These are phyloP conservation scores for Neofusicoccum kwambonambiense DNA, from an alignment of 2,329 filamentous ascomycete species.

Conservation along the genomic window DNA sequence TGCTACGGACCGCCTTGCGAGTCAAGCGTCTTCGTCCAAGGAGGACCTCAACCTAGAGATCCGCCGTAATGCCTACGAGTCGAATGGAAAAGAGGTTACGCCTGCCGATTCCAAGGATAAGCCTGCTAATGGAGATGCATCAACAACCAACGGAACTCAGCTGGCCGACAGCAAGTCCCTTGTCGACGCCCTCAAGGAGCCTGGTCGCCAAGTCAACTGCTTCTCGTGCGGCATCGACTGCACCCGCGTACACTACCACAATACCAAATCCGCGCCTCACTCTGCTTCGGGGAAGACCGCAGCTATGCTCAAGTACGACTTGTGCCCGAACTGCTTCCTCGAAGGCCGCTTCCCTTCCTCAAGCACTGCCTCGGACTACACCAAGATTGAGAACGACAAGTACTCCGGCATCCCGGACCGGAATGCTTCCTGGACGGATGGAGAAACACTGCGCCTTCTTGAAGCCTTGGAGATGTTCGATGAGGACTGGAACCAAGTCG, in stretches of 20 bases:
- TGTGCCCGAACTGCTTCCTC: conserved; percentile 88
- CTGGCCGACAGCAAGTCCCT: conserved; percentile 64
- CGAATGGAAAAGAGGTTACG: conserved; percentile 80
- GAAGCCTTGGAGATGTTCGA: conserved; percentile 92
- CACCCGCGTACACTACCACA: conserved; percentile 68
- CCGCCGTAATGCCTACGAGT: conserved; percentile 92
- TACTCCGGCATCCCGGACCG: conserved; percentile 77
- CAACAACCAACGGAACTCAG: conserved; percentile 63
- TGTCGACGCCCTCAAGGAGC: conserved; percentile 59
- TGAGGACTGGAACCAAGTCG: conserved; percentile 91
- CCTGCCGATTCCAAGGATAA: conserved; percentile 67
- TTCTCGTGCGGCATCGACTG: conserved; percentile 92
- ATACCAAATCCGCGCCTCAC: conserved; percentile 58
- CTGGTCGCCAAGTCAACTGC: conserved; percentile 72
- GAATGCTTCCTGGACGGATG: conserved; percentile 87
- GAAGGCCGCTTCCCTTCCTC: conserved; percentile 80
- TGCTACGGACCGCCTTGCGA: conserved; percentile 70
- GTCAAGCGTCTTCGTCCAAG: conserved; percentile 66
- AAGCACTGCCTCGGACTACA: conserved; percentile 76
- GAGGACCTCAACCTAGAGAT: conserved; percentile 87
- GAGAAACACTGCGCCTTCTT: conserved; percentile 82
- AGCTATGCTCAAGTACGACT: conserved; percentile 70
- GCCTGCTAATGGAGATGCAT: conserved; percentile 58
- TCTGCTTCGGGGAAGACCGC: conserved; percentile 51
- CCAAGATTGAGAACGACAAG: conserved; percentile 83